Evolutionary conservation across 345 rosid genomes (phyloP), one percentile per base, ranked within the genome.

Genomic region (Salix brachista): DNA sequence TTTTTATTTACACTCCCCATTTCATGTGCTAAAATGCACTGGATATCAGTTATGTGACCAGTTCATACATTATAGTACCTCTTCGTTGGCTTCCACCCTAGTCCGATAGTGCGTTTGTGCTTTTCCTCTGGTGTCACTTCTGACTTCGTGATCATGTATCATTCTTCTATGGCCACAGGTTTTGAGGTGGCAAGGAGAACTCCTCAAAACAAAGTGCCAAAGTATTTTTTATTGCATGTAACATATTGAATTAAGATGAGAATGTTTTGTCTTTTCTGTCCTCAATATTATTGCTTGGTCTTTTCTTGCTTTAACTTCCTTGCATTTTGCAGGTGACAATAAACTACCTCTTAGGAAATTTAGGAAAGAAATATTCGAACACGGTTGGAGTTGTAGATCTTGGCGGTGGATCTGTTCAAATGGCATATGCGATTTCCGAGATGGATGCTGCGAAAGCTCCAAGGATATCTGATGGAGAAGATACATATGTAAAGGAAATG

Each of bases 391-490:
- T 96, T 67, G 96, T 93, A 80, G 98, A 96, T 87, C 99, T 96
- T 78, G 99, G 98, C 69, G 99, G 99, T 69, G 99, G 99, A 60
- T 96, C 99, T 79, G 98, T 96, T 75, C 99, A 96, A 86, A 96
- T 96, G 99, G 98, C 99, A 42, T 96, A 92, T 86, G 98, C 99
- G 75, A 91, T 93, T 78, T 90, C 99, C 0, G 85, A 92, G 82
- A 81, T 73, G 42, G 96, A 89, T 83, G 98, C 94, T 78, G 90
- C 91, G 60, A 91, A 69, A 77, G 91, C 98, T 77, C 98, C 97
- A 44, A 86, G 75, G 69, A 32, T 87, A 77, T 77, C 81, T 69
- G 83, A 83, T 70, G 97, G 98, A 73, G 95, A 91, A 91, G 97
- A 96, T 76, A 6, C 88, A 41, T 93, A 82, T 85, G 93, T 96